Evolutionary conservation across 768 basidiomycete genomes (phyloP), one percentile per base, ranked within the genome.

Genomic region (Suillus brevipes): DNA sequence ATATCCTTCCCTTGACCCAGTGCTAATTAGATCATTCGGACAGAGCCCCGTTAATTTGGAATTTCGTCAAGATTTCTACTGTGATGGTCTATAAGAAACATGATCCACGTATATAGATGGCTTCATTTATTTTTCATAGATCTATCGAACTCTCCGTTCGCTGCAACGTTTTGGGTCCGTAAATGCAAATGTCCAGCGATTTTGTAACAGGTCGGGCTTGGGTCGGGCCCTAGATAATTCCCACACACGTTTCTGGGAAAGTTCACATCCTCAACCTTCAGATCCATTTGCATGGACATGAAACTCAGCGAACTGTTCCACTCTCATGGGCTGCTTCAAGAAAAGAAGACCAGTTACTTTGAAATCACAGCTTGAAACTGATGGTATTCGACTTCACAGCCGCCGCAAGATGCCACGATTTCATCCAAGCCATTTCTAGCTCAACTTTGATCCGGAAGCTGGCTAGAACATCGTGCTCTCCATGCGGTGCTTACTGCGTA

Each of bases 401-500:
- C 20, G 18, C 16, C 31, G 52, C 52, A 55, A 6, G 34, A 42
- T 28, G 40, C 18, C 25, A 59, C 28, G 38, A 53, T 58, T 40
- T 38, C 37, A 38, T 58, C 38, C 38, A 40, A 40, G 3, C 57
- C 57, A 40, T 58, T 58, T 58, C 57, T 40, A 58, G 58, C 38
- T 12, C 58, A 42, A 28, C 18, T 42, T 42, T 59, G 58, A 59
- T 59, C 57, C 58, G 58, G 58, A 59, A 31, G 58, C 12, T 59
- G 57, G 18, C 38, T 25, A 40, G 57, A 58, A 59, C 58, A 58
- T 58, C 57, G 57, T 59, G 57, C 57, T 40, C 57, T 28, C 57
- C 57, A 59, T 59, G 58, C 28, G 38, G 38, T 31, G 38, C 25
- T 42, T 59, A 42, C 38, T 59, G 58, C 25, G 40, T 59, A 59